A percentile compares a stretch with the other conserved stretches of the same genome.
phyloP scores from a whole-genome alignment of 2,329 filamentous ascomycete species.

The Fusarium sp. region DNA sequence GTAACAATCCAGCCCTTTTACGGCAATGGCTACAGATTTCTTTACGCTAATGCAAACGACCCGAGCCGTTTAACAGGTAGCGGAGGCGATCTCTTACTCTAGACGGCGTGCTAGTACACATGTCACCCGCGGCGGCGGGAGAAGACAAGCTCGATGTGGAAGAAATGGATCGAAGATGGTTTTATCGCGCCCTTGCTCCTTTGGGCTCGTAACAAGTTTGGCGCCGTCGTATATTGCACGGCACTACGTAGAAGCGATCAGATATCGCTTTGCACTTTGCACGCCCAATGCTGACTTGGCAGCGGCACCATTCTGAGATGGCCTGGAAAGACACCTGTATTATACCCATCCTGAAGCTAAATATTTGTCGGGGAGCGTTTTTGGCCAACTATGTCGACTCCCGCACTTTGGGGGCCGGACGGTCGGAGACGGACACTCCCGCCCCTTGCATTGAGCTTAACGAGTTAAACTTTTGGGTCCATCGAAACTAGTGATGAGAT shows the following conservation, averaged over 20 bases:
- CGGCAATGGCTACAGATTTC: background rate
- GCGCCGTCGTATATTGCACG: background rate
- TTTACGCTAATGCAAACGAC: conserved; percentile 26
- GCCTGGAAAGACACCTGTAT: background rate
- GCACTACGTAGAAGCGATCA: background rate
- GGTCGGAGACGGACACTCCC: conserved; percentile 27
- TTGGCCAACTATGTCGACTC: background rate
- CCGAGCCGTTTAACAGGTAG: conserved; percentile 25
- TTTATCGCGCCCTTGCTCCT: background rate
- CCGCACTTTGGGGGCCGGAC: background rate
- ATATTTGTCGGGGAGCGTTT: too few relatives aligned
- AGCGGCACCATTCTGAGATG: background rate
- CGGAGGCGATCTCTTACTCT: background rate
- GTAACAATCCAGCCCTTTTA: too few relatives aligned
- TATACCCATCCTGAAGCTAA: too few relatives aligned
- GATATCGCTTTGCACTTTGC: background rate
- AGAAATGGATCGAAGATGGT: background rate
- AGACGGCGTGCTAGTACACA: background rate
- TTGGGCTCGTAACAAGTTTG: background rate
- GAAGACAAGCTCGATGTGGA: background rate
- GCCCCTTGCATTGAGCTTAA: conserved; percentile 32
- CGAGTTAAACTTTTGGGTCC: conserved; percentile 11
- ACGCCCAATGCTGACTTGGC: background rate
- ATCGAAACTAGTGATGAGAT: background rate
- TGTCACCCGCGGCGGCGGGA: background rate